phyloP scores from a whole-genome alignment of 108 stramenopile species.

The Discostella stelligeroides region DNA sequence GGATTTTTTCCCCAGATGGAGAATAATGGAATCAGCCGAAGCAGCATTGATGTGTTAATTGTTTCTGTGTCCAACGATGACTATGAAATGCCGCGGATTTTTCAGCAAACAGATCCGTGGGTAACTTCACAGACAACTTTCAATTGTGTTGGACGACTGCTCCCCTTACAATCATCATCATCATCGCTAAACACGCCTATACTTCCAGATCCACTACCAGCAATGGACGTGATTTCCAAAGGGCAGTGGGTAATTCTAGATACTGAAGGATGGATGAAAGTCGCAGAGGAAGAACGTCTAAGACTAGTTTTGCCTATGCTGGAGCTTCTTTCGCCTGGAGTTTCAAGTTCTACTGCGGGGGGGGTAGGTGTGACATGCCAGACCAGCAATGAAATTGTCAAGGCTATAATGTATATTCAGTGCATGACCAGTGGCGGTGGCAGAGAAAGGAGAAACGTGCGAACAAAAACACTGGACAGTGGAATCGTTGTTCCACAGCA shows the following conservation, averaged over 20 bases:
- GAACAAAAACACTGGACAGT: conserved; percentile 13
- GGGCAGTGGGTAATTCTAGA: conserved; percentile 29
- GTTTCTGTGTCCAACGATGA: neutral
- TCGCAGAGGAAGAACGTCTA: conserved; percentile 24
- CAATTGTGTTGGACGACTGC: conserved; percentile 2
- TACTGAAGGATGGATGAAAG: conserved; percentile 20
- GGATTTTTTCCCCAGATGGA: neutral
- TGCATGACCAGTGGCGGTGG: conserved; percentile 20
- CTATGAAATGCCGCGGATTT: conserved; percentile 5
- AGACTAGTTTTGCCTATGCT: conserved; percentile 13
- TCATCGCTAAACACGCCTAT: conserved; percentile 7
- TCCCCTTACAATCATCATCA: conserved; percentile 8
- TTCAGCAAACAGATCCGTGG: neutral
- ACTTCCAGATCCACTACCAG: conserved; percentile 30
- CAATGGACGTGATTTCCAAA: conserved; percentile 16
- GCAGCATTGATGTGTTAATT: conserved; percentile 24
- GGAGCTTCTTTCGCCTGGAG: conserved; percentile 18
- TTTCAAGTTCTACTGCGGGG: neutral
- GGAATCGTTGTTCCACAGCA: conserved; percentile 22
- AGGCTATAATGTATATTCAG: conserved; percentile 32
- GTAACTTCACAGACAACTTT: neutral
- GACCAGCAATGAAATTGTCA: conserved; percentile 30
- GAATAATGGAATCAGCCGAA: neutral
- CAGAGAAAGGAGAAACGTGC: conserved; percentile 2
- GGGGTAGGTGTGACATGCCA: conserved; percentile 27